phyloP scores from a whole-genome alignment of 2,329 filamentous ascomycete species.

The Teratosphaeria epicoccoides region DNA sequence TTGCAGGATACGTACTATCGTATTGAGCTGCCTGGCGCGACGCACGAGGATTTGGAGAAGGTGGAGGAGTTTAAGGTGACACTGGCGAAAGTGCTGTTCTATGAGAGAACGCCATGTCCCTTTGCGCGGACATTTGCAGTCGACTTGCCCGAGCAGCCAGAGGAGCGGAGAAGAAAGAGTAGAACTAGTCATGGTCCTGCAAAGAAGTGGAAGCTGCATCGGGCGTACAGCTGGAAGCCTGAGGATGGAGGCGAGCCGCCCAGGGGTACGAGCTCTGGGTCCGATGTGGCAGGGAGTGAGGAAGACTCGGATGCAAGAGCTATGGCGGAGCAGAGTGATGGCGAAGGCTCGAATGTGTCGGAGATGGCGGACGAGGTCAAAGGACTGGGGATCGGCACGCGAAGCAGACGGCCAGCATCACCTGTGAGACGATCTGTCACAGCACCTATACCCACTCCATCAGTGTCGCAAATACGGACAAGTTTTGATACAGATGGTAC shows the following conservation, averaged over 20 bases:
- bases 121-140: conserved; percentile 70
- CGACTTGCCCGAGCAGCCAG: conserved; percentile 57
- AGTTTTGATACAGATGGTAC: conserved; percentile 21
- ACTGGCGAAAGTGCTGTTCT: conserved; percentile 63
- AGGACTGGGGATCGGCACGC: conserved; percentile 8
- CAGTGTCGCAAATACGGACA: conserved; percentile 28
- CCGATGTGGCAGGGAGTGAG: conserved; percentile 6
- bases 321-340: conserved; percentile 5
- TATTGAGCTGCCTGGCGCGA: conserved; percentile 66
- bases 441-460: conserved; percentile 32
- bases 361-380: conserved; percentile 1
- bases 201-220: conserved; percentile 40
- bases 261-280: background rate
- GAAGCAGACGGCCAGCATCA: conserved; percentile 10
- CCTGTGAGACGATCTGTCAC: conserved; percentile 23
- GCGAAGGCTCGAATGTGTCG: background rate
- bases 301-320: conserved; percentile 2
- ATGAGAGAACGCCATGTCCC: conserved; percentile 80
- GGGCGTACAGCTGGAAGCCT: conserved; percentile 35
- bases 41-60: conserved; percentile 51
- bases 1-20: conserved; percentile 78
- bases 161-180: conserved; percentile 48
- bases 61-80: conserved; percentile 59
- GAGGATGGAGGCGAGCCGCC: conserved; percentile 26
- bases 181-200: conserved; percentile 54